phyloP scores from a whole-genome alignment of 306 rosid genomes.

The Prunus salicina region DNA sequence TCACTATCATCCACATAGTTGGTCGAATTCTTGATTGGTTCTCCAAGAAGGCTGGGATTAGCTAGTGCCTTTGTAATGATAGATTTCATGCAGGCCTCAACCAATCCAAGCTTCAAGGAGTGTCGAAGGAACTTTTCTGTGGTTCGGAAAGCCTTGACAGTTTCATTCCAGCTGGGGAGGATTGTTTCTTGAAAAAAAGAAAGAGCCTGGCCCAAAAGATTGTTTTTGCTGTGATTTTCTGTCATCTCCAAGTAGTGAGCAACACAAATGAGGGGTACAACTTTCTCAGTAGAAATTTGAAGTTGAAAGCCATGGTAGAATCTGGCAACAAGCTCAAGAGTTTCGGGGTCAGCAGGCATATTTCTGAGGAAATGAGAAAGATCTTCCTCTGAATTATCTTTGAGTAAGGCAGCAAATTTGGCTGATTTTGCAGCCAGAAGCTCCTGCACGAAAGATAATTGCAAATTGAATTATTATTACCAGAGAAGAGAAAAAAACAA shows the following conservation, averaged over 20 bases:
- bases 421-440: constrained; percentile 45
- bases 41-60: constrained; percentile 43
- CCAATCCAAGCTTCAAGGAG: constrained; percentile 36
- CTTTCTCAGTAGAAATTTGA: constrained; percentile 40
- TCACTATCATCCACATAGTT: constrained; percentile 6
- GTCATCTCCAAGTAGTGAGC: constrained; percentile 47
- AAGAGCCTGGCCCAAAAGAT: constrained; percentile 30
- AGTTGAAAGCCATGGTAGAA: constrained; percentile 45
- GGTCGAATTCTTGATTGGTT: constrained; percentile 25
- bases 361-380: constrained; percentile 29
- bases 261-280: constrained; percentile 36
- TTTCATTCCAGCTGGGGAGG: constrained; percentile 51
- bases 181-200: constrained; percentile 34
- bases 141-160: constrained; percentile 40
- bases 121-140: constrained; percentile 34
- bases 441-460: constrained; percentile 22
- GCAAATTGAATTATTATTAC: background rate
- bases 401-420: constrained; percentile 29
- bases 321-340: constrained; percentile 40
- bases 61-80: constrained; percentile 30
- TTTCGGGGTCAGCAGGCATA: constrained; percentile 31
- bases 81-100: constrained; percentile 41
- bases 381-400: constrained; percentile 22
- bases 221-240: constrained; percentile 42
- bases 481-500: background rate